Conservation (phyloP, 2,329 filamentous ascomycete genomes). For the Cladobotryum protrusum region DNA sequence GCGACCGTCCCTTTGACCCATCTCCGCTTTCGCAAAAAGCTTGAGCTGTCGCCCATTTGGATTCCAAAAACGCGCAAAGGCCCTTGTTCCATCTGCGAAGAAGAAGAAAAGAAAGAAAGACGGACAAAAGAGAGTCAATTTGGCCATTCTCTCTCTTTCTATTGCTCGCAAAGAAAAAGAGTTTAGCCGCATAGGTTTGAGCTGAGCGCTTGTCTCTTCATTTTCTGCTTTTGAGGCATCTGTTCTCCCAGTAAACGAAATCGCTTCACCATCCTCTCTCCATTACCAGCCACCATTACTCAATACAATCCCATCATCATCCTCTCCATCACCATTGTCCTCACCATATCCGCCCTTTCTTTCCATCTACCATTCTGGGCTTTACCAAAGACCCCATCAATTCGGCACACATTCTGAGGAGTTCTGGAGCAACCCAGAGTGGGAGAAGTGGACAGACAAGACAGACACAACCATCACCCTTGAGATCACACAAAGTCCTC, state of each 20-base stretch:
- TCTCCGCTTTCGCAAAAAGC: slow-evolving; percentile 1
- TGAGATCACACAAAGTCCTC: slow-evolving; percentile 21
- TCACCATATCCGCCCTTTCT: slow-evolving; percentile 27
- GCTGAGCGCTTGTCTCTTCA: slow-evolving; percentile 32
- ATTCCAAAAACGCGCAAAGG: background rate
- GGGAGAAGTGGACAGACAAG: slow-evolving; percentile 16
- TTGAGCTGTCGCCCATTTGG: background rate
- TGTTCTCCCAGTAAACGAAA: slow-evolving; percentile 28
- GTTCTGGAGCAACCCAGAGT: slow-evolving; percentile 26
- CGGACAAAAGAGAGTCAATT: background rate
- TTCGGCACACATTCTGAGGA: slow-evolving; percentile 21
- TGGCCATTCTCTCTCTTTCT: background rate
- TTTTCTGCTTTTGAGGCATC: slow-evolving; percentile 32
- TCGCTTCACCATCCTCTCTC: slow-evolving; percentile 30
- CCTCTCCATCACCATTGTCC: slow-evolving; percentile 20
- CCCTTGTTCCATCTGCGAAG: too few relatives aligned
- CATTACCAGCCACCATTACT: background rate
- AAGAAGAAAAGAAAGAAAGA: background rate
- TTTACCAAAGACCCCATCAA: slow-evolving; percentile 8
- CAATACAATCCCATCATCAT: slow-evolving; percentile 23
- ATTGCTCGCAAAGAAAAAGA: slow-evolving; percentile 1
- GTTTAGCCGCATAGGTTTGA: slow-evolving; percentile 26
- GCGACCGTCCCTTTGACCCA: background rate
- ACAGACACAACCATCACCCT: slow-evolving; percentile 17
- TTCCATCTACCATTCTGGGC: slow-evolving; percentile 19